Evolutionary conservation across 345 rosid genomes (phyloP).

Genomic region (Garcia nutans): DNA sequence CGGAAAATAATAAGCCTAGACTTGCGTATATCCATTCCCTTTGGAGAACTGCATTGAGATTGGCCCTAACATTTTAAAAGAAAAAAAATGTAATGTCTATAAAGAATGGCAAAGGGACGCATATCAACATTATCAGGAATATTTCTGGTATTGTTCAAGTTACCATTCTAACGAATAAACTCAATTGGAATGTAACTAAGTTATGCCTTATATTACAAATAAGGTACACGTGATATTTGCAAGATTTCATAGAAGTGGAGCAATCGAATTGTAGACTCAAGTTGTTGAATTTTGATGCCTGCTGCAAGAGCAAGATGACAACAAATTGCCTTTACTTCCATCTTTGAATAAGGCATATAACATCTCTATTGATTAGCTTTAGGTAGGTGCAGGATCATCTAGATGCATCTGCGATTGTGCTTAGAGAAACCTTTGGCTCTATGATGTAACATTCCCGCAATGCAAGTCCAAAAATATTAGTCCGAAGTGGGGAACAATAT

Average conservation of each 20-base stretch:
- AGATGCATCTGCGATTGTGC: neutral
- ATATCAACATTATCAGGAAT: neutral
- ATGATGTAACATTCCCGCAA: neutral
- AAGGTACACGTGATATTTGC: neutral
- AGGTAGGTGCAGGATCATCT: neutral
- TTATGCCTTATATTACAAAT: too few species aligned
- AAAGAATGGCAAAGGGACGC: neutral
- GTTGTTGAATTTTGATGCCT: neutral
- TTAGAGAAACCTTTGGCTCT: neutral
- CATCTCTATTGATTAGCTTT: neutral
- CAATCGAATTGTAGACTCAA: neutral
- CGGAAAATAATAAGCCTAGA: too few species aligned
- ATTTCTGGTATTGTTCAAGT: neutral
- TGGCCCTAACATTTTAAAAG: too few species aligned
- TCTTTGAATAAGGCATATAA: neutral
- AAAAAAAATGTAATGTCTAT: too few species aligned
- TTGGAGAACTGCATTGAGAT: too few species aligned
- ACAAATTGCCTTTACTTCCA: neutral
- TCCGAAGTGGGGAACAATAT: neutral
- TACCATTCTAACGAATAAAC: neutral
- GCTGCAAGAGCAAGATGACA: neutral
- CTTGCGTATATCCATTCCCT: too few species aligned
- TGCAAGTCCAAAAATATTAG: neutral
- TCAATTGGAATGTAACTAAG: neutral
- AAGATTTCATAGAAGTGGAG: neutral